Base-by-base conservation (phyloP, 106 monocot genomes). In the Chionographis japonica region DNA sequence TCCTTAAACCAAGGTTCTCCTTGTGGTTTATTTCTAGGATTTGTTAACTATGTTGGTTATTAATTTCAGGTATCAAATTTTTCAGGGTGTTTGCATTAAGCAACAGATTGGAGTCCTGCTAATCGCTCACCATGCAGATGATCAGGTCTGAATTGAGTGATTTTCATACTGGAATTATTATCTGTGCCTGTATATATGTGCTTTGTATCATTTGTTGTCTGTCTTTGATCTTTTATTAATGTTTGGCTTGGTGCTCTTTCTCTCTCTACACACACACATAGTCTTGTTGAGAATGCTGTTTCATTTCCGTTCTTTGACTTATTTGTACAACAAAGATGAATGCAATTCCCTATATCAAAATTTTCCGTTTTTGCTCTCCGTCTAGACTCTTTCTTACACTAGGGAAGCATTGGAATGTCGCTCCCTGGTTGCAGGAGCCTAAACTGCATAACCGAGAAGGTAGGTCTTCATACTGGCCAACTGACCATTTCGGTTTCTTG, bases 81-180 rank as follows among this genome's bases (percentile, higher is more conserved):
- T 98, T 74, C 81, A 79, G 73, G 72, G 58, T 65, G 67, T 87
- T 53, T 98, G 97, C 66, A 63, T 67, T 42, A 68, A 87, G 75
- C 82, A 87, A 16, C 73, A 83, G 53, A 85, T 93, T 39, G 71
- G 83, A 20, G 70, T 87, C 67, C 83, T 98, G 72, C 87, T 98
- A 53, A 75, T 98, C 68, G 97, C 87, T 39, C 97, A 98, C 51
- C 97, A 98, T 81, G 81, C 89, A 50, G 97, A 98, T 75, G 97
- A 98, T 51, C 97, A 98, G 95, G 95, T 95, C 40, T 55, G 40
- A 7, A 15, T 63, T 12, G 4, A 51, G 40, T 7, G 52, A 3
- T 53, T 38, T 51, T 36, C 12, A 20, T 19, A 20, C 3, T 38
- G 13, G 12, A 11, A 37, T 51, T 20, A 37, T 66, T 18, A 14